Evolutionary conservation across 352 stramenopile genomes (phyloP).

Genomic region (Phytophthora idaei): DNA sequence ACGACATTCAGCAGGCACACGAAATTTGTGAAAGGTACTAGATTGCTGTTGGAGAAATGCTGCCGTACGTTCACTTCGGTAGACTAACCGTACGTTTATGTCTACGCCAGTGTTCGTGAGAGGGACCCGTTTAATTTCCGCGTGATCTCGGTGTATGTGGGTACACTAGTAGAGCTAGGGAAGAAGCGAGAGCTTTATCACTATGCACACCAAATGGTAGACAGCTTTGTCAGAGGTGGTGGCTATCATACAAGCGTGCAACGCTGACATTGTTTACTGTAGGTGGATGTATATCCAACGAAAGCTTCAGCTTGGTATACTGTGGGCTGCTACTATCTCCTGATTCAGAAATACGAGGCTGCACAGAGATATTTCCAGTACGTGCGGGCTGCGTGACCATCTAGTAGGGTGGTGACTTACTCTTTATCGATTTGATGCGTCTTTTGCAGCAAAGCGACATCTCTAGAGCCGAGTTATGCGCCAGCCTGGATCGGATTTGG

Average conservation of each 20-base stretch:
- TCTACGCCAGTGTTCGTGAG: constrained; percentile 57
- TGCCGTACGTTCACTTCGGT: not conserved
- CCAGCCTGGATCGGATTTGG: constrained; percentile 97
- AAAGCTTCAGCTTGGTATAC: constrained; percentile 95
- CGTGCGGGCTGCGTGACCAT: constrained; percentile 21
- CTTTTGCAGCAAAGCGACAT: constrained; percentile 86
- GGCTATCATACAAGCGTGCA: not conserved
- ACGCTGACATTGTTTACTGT: constrained; percentile 1
- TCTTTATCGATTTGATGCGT: not conserved
- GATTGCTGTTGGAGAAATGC: not conserved
- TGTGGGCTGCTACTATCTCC: constrained; percentile 96
- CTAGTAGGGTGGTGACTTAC: not conserved
- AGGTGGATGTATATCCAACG: constrained; percentile 94
- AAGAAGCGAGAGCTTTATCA: constrained; percentile 96
- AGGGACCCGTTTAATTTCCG: constrained; percentile 84
- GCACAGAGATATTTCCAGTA: constrained; percentile 97
- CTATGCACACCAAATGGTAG: constrained; percentile 94
- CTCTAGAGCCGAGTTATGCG: constrained; percentile 91
- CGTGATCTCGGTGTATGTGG: constrained; percentile 86
- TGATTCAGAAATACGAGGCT: constrained; percentile 93
- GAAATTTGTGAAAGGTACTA: constrained; percentile 79
- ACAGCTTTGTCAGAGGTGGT: not conserved
- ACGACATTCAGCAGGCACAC: constrained; percentile 81
- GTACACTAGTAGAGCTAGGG: constrained; percentile 90
- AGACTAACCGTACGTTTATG: constrained; percentile 2